These are phyloP conservation scores for Xanthoceras sorbifolium DNA, from an alignment of 345 rosid genomes.

Conservation along the genomic window DNA sequence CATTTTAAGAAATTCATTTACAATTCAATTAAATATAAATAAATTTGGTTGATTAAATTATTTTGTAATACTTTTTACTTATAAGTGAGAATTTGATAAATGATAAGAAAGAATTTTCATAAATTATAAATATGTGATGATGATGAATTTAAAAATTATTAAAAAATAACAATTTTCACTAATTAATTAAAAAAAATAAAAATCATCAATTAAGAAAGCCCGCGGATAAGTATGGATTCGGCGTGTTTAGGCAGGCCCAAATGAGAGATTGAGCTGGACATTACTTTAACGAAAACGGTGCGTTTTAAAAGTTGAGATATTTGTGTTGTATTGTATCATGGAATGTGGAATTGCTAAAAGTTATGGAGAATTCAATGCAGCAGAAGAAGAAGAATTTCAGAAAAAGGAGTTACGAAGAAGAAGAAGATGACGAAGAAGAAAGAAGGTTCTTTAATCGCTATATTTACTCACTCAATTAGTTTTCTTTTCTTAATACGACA, in stretches of 20 bases:
- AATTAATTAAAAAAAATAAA: too few relatives aligned
- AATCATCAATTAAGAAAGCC: neutral
- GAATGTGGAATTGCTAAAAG: neutral
- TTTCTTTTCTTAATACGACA: neutral
- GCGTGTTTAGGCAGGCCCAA: neutral
- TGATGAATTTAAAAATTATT: too few relatives aligned
- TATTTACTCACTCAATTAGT: neutral
- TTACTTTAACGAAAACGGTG: neutral
- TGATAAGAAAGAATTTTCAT: too few relatives aligned
- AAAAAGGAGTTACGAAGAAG: constrained; percentile 64
- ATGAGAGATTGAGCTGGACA: neutral
- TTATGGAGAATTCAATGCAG: constrained; percentile 16
- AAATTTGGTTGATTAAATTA: too few relatives aligned
- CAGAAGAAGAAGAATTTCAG: constrained; percentile 56
- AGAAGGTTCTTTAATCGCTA: constrained; percentile 43
- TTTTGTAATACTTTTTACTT: too few relatives aligned
- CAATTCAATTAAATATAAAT: too few relatives aligned
- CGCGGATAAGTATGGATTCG: too few relatives aligned
- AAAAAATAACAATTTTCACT: too few relatives aligned
- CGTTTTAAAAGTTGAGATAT: neutral
- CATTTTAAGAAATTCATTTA: too few relatives aligned
- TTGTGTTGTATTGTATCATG: too few relatives aligned
- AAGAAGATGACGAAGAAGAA: constrained; percentile 75
- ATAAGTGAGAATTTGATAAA: too few relatives aligned
- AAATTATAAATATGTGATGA: too few relatives aligned